Base-by-base conservation (phyloP, 164 flowering plant genomes). In the Saururus chinensis region DNA sequence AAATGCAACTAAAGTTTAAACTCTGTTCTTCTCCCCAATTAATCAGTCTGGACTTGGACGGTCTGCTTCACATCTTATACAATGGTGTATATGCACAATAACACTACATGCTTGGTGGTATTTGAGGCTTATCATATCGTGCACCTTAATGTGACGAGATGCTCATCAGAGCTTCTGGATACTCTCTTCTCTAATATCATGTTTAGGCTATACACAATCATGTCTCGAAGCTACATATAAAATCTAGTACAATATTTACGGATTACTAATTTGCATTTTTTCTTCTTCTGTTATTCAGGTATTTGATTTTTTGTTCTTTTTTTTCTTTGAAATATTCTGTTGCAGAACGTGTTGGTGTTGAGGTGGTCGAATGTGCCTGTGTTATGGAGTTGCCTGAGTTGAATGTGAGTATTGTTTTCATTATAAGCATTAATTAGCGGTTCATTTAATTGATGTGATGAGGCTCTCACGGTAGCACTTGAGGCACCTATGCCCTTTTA, bases 331-430 rank as follows among this genome's bases (percentile, higher is more conserved):
- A 19, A 56, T 59, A 17, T 10, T 22, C 3, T 59, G 67, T 66
- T 79, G 77, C 85, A 92, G 98, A 86, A 70, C 95, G 96, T 35
- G 96, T 86, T 68, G 92, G 84, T 12, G 96, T 73, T 23, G 53
- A 86, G 57, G 95, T 92, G 61, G 93, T 87, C 49, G 98, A 92
- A 74, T 89, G 92, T 77, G 95, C 96, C 49, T 89, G 98, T 70
- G 82, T 92, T 6, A 89, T 92, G 65, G 98, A 87, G 75, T 68
- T 92, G 74, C 74, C 85, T 55, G 95, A 78, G 75, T 82, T 92
- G 51, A 82, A 92, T 90, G 98, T 92, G 66, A 52, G 73, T 62
- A 37, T 53, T 20, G 7, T 40, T 51, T 16, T 20, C 11, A 26
- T 30, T 17, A 24, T 19, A 0, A 61, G 10, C 24, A 26, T 61